phyloP scores from a whole-genome alignment of 2,329 filamentous ascomycete genomes.

The Penicillium thymicola region DNA sequence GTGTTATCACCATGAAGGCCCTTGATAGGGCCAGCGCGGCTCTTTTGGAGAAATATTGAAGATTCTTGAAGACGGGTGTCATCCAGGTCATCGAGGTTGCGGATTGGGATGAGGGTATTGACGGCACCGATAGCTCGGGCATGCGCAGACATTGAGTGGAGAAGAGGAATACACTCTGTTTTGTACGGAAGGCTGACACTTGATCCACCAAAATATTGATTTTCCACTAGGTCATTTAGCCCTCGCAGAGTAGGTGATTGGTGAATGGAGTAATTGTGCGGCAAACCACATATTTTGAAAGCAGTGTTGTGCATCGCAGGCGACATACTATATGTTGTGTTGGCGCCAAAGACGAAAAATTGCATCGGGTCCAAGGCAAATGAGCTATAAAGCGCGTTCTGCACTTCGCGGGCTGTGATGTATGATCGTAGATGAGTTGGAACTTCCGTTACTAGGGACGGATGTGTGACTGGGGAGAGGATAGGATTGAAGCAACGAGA shows the following conservation, averaged over 20 bases:
- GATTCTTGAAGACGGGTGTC: conserved; percentile 57
- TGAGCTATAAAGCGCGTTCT: conserved; percentile 62
- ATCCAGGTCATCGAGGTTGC: conserved; percentile 51
- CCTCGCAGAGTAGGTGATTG: conserved; percentile 62
- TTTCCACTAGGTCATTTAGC: conserved; percentile 61
- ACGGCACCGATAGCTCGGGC: conserved; percentile 72
- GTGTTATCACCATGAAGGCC: conserved; percentile 76
- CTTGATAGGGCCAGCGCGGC: conserved; percentile 63
- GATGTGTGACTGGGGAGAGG: conserved; percentile 59
- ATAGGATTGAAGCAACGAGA: conserved; percentile 66
- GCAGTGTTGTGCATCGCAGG: conserved; percentile 75
- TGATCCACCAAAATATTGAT: conserved; percentile 67
- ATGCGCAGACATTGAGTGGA: conserved; percentile 66
- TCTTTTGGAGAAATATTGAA: conserved; percentile 56
- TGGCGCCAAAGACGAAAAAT: conserved; percentile 71
- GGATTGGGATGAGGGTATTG: conserved; percentile 71
- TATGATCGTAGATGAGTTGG: conserved; percentile 46
- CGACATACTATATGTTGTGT: conserved; percentile 68
- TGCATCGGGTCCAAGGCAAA: conserved; percentile 68
- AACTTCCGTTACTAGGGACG: conserved; percentile 44
- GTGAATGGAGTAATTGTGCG: conserved; percentile 63
- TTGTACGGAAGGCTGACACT: conserved; percentile 73
- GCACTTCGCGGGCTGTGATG: conserved; percentile 62
- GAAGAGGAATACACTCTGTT: conserved; percentile 63
- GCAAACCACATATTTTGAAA: conserved; percentile 63